A percentile compares a stretch with the other conserved stretches of the same genome.
Evolutionary conservation across 2,329 filamentous ascomycete species (phyloP).

Genomic region (Coniochaeta sp.): DNA sequence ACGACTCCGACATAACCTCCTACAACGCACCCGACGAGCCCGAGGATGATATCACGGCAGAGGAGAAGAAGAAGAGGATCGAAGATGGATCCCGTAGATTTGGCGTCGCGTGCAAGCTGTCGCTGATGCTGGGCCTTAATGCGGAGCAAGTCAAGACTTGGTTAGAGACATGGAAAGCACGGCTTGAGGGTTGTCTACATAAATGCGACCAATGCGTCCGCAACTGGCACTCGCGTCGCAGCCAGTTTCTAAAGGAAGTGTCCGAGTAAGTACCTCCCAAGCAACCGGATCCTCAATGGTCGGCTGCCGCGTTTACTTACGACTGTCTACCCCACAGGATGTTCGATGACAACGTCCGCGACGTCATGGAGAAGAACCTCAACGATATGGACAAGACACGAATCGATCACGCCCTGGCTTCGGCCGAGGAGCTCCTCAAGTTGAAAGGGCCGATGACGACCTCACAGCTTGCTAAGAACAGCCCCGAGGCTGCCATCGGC

Average conservation of each 20-base stretch:
- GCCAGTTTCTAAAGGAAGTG: slow-evolving; percentile 53
- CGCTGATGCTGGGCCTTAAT: slow-evolving; percentile 61
- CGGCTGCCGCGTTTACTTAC: neutral
- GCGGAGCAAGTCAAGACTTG: slow-evolving; percentile 52
- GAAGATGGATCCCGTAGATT: slow-evolving; percentile 47
- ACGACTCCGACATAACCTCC: slow-evolving; percentile 55
- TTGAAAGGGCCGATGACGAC: slow-evolving; percentile 39
- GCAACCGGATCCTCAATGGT: too few species aligned
- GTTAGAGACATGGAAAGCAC: slow-evolving; percentile 49
- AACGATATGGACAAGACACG: slow-evolving; percentile 27
- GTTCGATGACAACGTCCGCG: slow-evolving; percentile 32
- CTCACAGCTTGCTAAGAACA: slow-evolving; percentile 35
- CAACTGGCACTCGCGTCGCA: slow-evolving; percentile 66
- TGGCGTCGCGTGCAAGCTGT: slow-evolving; percentile 58
- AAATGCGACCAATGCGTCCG: slow-evolving; percentile 64
- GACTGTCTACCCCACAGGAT: slow-evolving; percentile 10
- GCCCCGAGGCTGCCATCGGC: slow-evolving; percentile 61
- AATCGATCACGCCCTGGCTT: slow-evolving; percentile 32
- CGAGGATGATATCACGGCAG: slow-evolving; percentile 38
- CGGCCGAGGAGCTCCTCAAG: slow-evolving; percentile 40
- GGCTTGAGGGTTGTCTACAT: slow-evolving; percentile 51
- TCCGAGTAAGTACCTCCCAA: slow-evolving; percentile 40
- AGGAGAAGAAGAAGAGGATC: slow-evolving; percentile 46
- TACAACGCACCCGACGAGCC: slow-evolving; percentile 49
- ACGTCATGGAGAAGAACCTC: slow-evolving; percentile 31